Evolutionary conservation across 176 grass and related monocot species (phyloP), one percentile per base, ranked within the genome.

Genomic region (Oryza coarctata): DNA sequence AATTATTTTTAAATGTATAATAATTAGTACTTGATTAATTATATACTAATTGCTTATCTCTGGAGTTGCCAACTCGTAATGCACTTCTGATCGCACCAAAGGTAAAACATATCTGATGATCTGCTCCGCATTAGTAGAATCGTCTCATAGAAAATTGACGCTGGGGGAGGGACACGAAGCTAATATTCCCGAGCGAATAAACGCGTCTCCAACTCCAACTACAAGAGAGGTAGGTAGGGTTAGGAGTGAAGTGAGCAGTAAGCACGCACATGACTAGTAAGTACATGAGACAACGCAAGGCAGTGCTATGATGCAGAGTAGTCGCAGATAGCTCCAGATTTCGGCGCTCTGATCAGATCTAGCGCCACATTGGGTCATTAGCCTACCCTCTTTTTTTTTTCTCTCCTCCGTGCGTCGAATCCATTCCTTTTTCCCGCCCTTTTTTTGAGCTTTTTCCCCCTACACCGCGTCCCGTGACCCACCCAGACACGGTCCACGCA

Each of bases 401-500:
- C 7, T 9, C 40, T 43, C 40, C 40, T 12, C 11, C 12, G 1
- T 43, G 40, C 47, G 5, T 7, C 3, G 5, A 20, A 50, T 50
- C 47, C 47, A 20, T 52, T 52, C 17, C 4, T 52, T 45, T 45
- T 49, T 38, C 2, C 22, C 23, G 3, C 68, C 38, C 36, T 25
- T 43, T 41, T 39, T 71, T 71, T 12, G 25, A 7, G 63, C 7
- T 5, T 0, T 2, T 20, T n/a, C n/a, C n/a, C n/a, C n/a, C n/a
- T 40, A 57, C 84, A 33, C 23, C 62, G 25, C 57, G 58, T 43
- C 77, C 74, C 62, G 84, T 81, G 84, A 78, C 6, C 49, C 49
- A 52, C 2, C 44, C 49, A 20, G 49, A 17, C 49, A 52, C 49
- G 49, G 7, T 14, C 49, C 14, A 17, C 45, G 45, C 45, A 5